Evolutionary conservation across 495 filamentous ascomycete species (phyloP), one percentile per base, ranked within the genome.

Genomic region (Penicillium subrubescens): DNA sequence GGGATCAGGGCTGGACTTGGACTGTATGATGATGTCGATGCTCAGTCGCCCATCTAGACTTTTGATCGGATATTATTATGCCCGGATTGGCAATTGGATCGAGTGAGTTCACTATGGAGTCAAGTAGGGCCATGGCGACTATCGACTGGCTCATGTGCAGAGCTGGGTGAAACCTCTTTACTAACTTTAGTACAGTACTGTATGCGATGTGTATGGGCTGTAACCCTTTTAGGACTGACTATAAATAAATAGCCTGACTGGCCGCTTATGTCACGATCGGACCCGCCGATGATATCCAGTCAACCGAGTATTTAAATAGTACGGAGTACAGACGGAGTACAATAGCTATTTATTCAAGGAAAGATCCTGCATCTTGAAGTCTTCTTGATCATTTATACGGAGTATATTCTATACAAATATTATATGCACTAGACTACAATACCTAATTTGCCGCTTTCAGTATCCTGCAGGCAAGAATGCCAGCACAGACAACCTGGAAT

Each of bases 141-240:
- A 52, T 15, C 14, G 48, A 52, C 48, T 52, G 48, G 19, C 10
- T 52, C 25, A 31, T 48, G 44, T 23, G 27, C 15, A 15, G n/a
- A 56, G 19, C 50, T 50, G 65, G 61, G 68, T 73, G 71, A 73
- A 69, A 73, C 71, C 59, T 39, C 31, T 56, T 62, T 69, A 46
- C 71, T 73, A 73, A 66, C 51, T 64, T 68, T 73, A 71, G 68
- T 27, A 53, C 51, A 53, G 14, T 53, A 54, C 44, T 4, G 19
- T 3, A 17, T 17, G 5, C 37, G 2, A 10, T 41, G 11, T 25
- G 21, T 0, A 25, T 12, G 2, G 37, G 3, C 2, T 41, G 37
- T 12, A 25, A n/a, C n/a, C 43, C 43, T 11, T 46, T 46, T 46
- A 6, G 19, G 7, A n/a, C 25, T 10, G 48, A 10, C 56, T 71